Conservation (phyloP, 495 filamentous ascomycete genomes). For the Evernia prunastri region DNA sequence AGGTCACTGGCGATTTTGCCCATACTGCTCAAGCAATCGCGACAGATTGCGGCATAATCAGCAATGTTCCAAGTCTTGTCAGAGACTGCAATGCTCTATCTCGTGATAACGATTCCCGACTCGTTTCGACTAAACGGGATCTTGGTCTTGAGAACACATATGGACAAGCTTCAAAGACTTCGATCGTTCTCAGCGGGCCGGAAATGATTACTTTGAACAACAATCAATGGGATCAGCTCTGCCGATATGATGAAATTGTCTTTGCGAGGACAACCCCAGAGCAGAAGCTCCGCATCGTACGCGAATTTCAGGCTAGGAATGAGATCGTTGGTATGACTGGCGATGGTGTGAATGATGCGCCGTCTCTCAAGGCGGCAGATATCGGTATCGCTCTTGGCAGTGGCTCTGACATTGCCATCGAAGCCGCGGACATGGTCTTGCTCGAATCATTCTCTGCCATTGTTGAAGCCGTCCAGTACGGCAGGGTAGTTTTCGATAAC, state of each 20-base stretch:
- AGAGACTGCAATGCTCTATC: slow-evolving; percentile 34
- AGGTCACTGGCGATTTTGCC: slow-evolving; percentile 69
- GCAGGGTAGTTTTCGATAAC: slow-evolving; percentile 45
- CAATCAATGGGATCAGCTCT: slow-evolving; percentile 51
- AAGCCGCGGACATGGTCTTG: slow-evolving; percentile 46
- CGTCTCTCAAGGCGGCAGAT: slow-evolving; percentile 48
- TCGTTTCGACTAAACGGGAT: no score
- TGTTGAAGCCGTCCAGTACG: slow-evolving; percentile 59
- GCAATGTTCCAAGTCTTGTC: slow-evolving; percentile 31
- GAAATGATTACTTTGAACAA: slow-evolving; percentile 55
- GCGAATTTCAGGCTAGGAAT: slow-evolving; percentile 55
- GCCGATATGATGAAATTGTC: slow-evolving; percentile 56
- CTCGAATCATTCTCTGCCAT: slow-evolving; percentile 60
- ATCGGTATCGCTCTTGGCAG: slow-evolving; percentile 48
- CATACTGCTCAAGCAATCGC: slow-evolving; percentile 66
- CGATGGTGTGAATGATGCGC: slow-evolving; percentile 40
- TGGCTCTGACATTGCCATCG: slow-evolving; percentile 58
- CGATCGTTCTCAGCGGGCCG: slow-evolving; percentile 50
- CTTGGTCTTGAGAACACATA: no score
- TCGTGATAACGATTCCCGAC: no score
- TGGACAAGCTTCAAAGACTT: slow-evolving; percentile 22
- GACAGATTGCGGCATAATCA: slow-evolving; percentile 58
- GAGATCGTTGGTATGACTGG: slow-evolving; percentile 41
- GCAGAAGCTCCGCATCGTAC: slow-evolving; percentile 69
- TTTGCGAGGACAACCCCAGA: slow-evolving; percentile 69